These are phyloP conservation scores for Aureobasidium musti DNA, from an alignment of 2,329 filamentous ascomycete genomes.

Conservation along the genomic window DNA sequence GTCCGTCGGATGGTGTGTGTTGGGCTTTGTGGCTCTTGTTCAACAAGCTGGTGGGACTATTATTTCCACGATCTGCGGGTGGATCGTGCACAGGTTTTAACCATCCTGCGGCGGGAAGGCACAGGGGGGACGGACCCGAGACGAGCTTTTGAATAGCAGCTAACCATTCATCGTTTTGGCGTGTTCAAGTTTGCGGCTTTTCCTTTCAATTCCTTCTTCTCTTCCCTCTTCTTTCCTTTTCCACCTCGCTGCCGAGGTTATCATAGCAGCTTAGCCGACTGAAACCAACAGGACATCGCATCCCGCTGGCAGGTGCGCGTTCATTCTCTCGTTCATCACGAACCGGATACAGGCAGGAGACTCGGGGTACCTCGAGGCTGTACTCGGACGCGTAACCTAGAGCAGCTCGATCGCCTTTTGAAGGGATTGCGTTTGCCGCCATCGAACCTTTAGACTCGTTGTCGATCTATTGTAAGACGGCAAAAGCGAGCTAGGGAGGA, in stretches of 20 bases:
- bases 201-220: not conserved
- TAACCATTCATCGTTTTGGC: slow-evolving; percentile 17
- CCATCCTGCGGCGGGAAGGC: not conserved
- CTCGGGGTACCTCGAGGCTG: not conserved
- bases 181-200: not conserved
- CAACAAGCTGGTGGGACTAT: slow-evolving; percentile 3
- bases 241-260: not conserved
- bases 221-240: not conserved
- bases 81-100: slow-evolving; percentile 6
- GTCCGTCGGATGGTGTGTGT: not conserved
- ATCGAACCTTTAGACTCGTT: slow-evolving; percentile 6
- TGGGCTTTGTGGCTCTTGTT: slow-evolving; percentile 1
- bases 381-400: slow-evolving; percentile 14
- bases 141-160: slow-evolving; percentile 14
- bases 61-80: slow-evolving; percentile 19
- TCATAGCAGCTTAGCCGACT: slow-evolving; percentile 2
- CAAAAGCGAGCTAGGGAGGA: not conserved
- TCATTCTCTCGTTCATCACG: slow-evolving; percentile 10
- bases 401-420: not conserved
- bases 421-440: slow-evolving; percentile 21
- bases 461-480: slow-evolving; percentile 4
- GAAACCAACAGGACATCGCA: not conserved
- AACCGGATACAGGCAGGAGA: not conserved
- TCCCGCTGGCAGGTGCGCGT: slow-evolving; percentile 30
- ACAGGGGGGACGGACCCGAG: slow-evolving; percentile 13